These are phyloP conservation scores for Venturia aucupariae DNA, from an alignment of 2,329 filamentous ascomycete species.

Conservation along the genomic window DNA sequence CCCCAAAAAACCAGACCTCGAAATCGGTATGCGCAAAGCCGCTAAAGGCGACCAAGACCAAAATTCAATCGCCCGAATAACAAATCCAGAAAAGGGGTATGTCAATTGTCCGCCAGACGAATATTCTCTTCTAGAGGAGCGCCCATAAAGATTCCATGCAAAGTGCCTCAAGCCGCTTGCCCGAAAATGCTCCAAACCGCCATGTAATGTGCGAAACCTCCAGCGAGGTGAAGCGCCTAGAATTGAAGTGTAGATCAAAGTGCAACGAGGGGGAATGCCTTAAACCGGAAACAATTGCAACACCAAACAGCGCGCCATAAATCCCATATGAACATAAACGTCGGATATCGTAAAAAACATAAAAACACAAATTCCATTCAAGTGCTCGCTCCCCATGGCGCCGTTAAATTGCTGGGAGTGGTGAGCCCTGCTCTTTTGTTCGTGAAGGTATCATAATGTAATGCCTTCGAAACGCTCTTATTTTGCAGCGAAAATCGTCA, in stretches of 20 bases:
- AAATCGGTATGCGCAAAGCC: background rate
- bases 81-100: constrained; percentile 5
- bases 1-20: background rate
- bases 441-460: background rate
- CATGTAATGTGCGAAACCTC: background rate
- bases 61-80: background rate
- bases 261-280: background rate
- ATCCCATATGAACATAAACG: background rate
- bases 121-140: background rate
- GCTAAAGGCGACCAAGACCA: background rate
- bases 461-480: background rate
- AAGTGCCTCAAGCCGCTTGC: constrained; percentile 6
- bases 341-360: background rate
- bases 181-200: constrained; percentile 5
- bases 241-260: background rate
- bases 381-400: background rate
- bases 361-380: background rate
- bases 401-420: background rate
- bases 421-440: background rate
- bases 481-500: constrained; percentile 20
- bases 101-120: background rate
- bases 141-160: background rate
- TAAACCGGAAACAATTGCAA: background rate
- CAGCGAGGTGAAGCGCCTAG: constrained; percentile 1
- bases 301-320: background rate